Base-by-base conservation (phyloP, 208 protist genomes). In the Angomonas deanei region DNA sequence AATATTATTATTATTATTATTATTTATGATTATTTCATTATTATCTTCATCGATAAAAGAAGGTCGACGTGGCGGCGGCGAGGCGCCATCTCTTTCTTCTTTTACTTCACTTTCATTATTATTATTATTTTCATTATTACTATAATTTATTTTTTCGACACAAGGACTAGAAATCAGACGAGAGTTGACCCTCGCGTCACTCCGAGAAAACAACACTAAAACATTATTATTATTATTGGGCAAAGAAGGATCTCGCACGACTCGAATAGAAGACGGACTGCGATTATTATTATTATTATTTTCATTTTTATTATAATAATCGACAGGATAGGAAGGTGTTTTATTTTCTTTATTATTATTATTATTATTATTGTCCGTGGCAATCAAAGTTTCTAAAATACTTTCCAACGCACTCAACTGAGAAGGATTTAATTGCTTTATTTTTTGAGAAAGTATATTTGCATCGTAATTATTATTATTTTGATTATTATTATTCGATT, bases 281-380 rank as follows among this genome's bases (percentile, higher is more conserved):
- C 36, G 8, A 15, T 42, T 28, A 6, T 26, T 53, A 53, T 53
- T 53, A 53, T 53, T 53, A 53, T 53, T 53, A 53, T 53, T 53
- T 21, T 53, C 19, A 53, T 53, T 26, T 21, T 26, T 53, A 24
- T 15, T 15, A 53, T 27, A 28, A 24, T 27, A 8, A 13, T 53
- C 19, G n/a, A 11, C n/a, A 53, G 47, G 19, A 53, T 5, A 53
- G 23, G 47, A 53, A 53, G n/a, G n/a, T 26, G 5, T 17, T 28
- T 27, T 26, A 15, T 53, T 53, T 28, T 27, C 23, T 17, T 26
- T 53, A 24, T 53, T 53, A 53, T 53, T 53, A 53, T 53, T 53
- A 53, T 53, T 53, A 53, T 53, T 53, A 53, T 28, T 28, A 26
- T 28, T 17, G 23, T 26, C 8, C 10, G 23, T 26, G 47, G n/a